Conservation (phyloP, 1,284 basidiomycete genomes). For the Leccinum subrobustum region DNA sequence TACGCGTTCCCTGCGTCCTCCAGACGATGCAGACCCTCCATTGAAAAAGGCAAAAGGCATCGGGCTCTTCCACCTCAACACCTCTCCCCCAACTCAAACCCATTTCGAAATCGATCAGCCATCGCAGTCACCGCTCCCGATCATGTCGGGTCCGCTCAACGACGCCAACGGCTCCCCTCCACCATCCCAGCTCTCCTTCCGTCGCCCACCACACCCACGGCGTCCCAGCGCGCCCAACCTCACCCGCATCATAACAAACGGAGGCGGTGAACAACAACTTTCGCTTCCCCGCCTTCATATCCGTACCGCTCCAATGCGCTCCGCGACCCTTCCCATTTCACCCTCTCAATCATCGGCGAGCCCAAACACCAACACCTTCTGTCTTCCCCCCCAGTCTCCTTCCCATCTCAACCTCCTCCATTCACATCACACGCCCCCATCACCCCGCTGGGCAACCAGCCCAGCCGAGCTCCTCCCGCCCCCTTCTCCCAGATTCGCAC, state of each 20-base stretch:
- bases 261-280: slow-evolving; percentile 45
- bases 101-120: slow-evolving; percentile 55
- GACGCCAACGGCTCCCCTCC: slow-evolving; percentile 62
- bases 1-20: slow-evolving; percentile 13
- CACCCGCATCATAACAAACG: slow-evolving; percentile 48
- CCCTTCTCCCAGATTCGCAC: slow-evolving; percentile 41
- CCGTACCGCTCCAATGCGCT: slow-evolving; percentile 48
- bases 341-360: slow-evolving; percentile 33
- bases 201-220: slow-evolving; percentile 50
- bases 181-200: slow-evolving; percentile 60
- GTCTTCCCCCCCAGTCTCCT: slow-evolving; percentile 53
- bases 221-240: slow-evolving; percentile 64
- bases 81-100: slow-evolving; percentile 48
- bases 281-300: slow-evolving; percentile 58
- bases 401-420: slow-evolving; percentile 59
- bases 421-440: slow-evolving; percentile 54
- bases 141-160: slow-evolving; percentile 41
- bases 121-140: slow-evolving; percentile 37
- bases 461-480: slow-evolving; percentile 24
- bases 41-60: slow-evolving; percentile 38
- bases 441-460: slow-evolving; percentile 32
- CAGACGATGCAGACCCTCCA: slow-evolving; percentile 15
- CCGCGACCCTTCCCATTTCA: slow-evolving; percentile 56
- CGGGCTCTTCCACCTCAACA: slow-evolving; percentile 68
- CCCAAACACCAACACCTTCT: slow-evolving; percentile 34